These are phyloP conservation scores for Furcasterigmium furcatum DNA, from an alignment of 2,329 filamentous ascomycete genomes.

Conservation along the genomic window DNA sequence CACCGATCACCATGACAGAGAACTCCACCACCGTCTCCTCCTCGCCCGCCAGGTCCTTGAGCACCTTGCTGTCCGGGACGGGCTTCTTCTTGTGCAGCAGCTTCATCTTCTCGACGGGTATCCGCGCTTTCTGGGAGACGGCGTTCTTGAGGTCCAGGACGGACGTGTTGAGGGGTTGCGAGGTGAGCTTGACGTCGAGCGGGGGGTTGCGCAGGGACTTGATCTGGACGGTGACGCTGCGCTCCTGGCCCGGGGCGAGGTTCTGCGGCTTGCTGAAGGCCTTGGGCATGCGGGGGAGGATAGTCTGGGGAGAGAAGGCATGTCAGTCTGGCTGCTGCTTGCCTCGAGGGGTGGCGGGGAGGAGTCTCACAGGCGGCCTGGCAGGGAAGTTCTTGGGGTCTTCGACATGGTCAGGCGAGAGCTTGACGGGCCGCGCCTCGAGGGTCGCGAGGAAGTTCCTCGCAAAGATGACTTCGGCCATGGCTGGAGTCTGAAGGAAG, in stretches of 20 bases:
- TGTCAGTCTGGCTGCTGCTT: conserved; percentile 3
- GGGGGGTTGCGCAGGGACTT: conserved; percentile 76
- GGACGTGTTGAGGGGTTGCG: conserved; percentile 65
- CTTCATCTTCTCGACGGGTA: conserved; percentile 77
- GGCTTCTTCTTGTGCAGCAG: conserved; percentile 87
- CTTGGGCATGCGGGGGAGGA: conserved; percentile 65
- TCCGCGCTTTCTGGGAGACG: conserved; percentile 60
- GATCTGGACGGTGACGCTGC: conserved; percentile 56
- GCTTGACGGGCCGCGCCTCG: conserved; percentile 74
- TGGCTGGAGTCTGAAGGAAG: too few relatives aligned
- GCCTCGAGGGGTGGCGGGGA: too few relatives aligned
- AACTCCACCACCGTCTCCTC: conserved; percentile 65
- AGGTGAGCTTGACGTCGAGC: conserved; percentile 63
- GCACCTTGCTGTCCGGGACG: conserved; percentile 69
- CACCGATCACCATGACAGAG: conserved; percentile 83
- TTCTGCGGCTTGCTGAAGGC: conserved; percentile 47
- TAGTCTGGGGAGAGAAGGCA: conserved; percentile 50
- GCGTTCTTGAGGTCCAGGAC: conserved; percentile 74
- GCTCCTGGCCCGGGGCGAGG: conserved; percentile 49
- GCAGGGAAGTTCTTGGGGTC: conserved; percentile 77
- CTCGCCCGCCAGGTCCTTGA: conserved; percentile 67
- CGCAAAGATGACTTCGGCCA: conserved; percentile 84
- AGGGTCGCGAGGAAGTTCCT: conserved; percentile 78
- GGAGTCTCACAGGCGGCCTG: conserved; percentile 65
- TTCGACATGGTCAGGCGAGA: conserved; percentile 87